Evolutionary conservation across 345 rosid genomes (phyloP).

Genomic region (Eucalyptus sp.): DNA sequence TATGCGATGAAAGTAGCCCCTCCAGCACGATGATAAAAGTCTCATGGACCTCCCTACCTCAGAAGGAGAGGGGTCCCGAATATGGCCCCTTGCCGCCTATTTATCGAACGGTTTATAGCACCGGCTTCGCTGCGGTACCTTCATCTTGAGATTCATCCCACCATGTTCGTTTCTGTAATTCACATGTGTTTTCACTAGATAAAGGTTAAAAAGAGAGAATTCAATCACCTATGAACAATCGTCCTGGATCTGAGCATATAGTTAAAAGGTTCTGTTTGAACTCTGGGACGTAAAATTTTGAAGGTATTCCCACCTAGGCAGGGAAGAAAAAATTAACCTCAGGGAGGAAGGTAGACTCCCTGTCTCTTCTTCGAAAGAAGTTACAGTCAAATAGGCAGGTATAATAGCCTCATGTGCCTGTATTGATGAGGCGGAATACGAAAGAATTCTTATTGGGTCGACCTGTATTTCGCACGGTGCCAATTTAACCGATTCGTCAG

Average conservation of each 20-base stretch:
- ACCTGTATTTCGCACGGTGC: rapidly evolving
- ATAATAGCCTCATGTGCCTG: rapidly evolving
- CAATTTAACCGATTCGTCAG: too few species aligned
- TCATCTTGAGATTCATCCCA: background rate
- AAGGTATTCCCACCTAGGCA: too few species aligned
- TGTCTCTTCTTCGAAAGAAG: rapidly evolving
- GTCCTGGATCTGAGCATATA: rapidly evolving
- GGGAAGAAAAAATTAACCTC: too few species aligned
- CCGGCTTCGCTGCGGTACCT: background rate
- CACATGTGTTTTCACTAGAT: too few species aligned
- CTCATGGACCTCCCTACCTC: background rate
- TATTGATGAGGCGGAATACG: too few species aligned
- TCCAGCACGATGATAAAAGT: background rate
- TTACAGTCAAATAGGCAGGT: rapidly evolving
- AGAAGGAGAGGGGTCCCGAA: background rate
- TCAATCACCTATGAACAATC: too few species aligned
- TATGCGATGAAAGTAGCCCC: background rate
- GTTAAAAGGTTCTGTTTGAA: too few species aligned
- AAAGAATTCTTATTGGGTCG: rapidly evolving
- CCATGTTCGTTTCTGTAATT: too few species aligned
- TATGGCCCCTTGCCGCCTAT: background rate
- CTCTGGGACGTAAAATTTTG: rapidly evolving
- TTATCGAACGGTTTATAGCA: background rate
- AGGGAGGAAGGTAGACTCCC: too few species aligned
- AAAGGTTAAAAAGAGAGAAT: too few species aligned